These are phyloP conservation scores for Solanum stenotomum DNA, from an alignment of 257 asterid genomes.

Conservation along the genomic window DNA sequence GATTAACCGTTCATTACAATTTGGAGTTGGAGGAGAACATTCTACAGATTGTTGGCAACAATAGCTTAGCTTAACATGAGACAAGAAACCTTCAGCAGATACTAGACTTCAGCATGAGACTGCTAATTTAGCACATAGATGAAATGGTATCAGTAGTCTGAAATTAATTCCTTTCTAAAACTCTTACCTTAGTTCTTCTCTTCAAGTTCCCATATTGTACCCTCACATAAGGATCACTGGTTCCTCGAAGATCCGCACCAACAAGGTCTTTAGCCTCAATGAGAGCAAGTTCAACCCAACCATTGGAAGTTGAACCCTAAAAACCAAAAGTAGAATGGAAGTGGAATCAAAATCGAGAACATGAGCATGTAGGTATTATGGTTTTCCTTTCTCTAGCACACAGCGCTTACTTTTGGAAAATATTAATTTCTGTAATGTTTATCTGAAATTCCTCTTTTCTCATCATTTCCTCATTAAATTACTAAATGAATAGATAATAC, in stretches of 20 bases:
- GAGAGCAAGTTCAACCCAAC: slow-evolving; percentile 83
- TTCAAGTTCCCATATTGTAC: slow-evolving; percentile 82
- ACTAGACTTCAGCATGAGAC: background rate
- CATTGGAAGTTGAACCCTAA: slow-evolving; percentile 57
- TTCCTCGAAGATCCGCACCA: slow-evolving; percentile 97
- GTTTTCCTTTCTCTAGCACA: background rate
- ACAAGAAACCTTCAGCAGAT: background rate
- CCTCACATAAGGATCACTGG: slow-evolving; percentile 95
- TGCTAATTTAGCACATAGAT: background rate
- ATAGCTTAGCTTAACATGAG: background rate
- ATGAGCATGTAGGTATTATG: background rate
- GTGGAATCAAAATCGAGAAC: background rate
- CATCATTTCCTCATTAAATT: background rate
- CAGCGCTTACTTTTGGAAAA: background rate
- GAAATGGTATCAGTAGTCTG: background rate
- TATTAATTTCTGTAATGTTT: background rate
- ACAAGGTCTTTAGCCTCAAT: slow-evolving; percentile 89
- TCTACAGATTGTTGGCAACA: background rate
- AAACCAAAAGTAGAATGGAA: background rate
- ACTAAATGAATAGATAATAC: slow-evolving; percentile 20
- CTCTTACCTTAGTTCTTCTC: slow-evolving; percentile 76
- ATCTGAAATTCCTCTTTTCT: background rate
- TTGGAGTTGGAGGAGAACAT: background rate
- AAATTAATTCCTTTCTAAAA: background rate
- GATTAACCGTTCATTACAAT: background rate